Conservation (phyloP, 2,329 filamentous ascomycete genomes). For the Leptographium radiaticola region DNA sequence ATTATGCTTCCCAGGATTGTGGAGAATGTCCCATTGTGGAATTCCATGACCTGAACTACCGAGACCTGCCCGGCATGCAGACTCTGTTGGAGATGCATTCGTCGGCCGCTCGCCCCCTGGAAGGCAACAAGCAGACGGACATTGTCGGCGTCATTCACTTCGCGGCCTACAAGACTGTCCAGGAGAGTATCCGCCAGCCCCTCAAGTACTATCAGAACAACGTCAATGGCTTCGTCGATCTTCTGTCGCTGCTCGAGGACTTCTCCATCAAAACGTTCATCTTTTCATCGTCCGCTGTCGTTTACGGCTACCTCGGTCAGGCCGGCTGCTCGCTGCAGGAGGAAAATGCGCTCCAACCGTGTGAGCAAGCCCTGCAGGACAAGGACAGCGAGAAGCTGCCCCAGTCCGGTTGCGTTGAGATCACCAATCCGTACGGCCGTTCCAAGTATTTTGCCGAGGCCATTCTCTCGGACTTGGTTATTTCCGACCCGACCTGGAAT, state of each 20-base stretch:
- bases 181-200: conserved; percentile 47
- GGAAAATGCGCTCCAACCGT: conserved; percentile 40
- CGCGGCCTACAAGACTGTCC: conserved; percentile 53
- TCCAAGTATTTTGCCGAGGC: conserved; percentile 57
- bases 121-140: conserved; percentile 22
- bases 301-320: conserved; percentile 45
- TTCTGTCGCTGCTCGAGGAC: conserved; percentile 42
- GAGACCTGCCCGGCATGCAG: conserved; percentile 21
- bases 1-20: conserved; percentile 14
- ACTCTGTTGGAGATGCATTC: conserved; percentile 24
- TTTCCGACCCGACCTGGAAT: conserved; percentile 46
- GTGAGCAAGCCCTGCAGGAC: conserved; percentile 28
- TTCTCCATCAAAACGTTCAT: conserved; percentile 53
- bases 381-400: conserved; percentile 21
- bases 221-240: conserved; percentile 47
- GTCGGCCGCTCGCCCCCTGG: neutral
- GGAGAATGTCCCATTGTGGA: conserved; percentile 17
- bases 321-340: conserved; percentile 38
- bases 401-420: conserved; percentile 28
- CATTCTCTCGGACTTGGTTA: conserved; percentile 48
- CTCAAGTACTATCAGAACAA: conserved; percentile 57
- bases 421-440: conserved; percentile 53
- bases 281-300: conserved; percentile 55
- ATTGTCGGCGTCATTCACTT: conserved; percentile 57
- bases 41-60: conserved; percentile 26